These are phyloP conservation scores for Syzygium aromaticum DNA, from an alignment of 345 rosid genomes.

Conservation along the genomic window DNA sequence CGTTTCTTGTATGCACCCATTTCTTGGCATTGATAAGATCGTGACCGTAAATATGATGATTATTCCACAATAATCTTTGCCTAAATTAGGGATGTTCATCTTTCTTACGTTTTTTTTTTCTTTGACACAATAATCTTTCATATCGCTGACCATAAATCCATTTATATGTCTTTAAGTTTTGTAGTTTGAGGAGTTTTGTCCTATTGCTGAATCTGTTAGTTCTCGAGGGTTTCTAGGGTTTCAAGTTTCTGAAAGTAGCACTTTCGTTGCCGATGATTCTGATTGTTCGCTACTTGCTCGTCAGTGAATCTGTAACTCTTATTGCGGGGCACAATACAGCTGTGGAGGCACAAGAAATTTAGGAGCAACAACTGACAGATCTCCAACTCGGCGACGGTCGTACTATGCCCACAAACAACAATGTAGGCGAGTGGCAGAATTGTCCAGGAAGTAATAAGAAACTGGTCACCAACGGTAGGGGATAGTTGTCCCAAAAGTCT, in stretches of 20 bases:
- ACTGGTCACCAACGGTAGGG: background rate
- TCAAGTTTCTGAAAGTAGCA: background rate
- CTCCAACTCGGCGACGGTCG: background rate
- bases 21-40: background rate
- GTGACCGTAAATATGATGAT: background rate
- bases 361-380: background rate
- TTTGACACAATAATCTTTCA: background rate
- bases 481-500: background rate
- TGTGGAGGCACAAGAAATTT: background rate
- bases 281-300: background rate
- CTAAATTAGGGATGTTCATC: background rate
- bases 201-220: background rate
- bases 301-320: background rate
- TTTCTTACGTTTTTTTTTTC: background rate
- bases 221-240: background rate
- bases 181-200: background rate
- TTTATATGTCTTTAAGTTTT: background rate
- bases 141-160: background rate
- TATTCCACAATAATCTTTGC: background rate
- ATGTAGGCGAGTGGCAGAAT: background rate
- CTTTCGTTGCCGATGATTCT: background rate
- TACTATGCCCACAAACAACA: background rate
- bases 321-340: background rate
- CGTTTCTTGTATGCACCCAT: background rate
- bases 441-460: background rate